Base-by-base conservation (phyloP, 371 early-diverging fungal genomes). In the Mucor indicus region DNA sequence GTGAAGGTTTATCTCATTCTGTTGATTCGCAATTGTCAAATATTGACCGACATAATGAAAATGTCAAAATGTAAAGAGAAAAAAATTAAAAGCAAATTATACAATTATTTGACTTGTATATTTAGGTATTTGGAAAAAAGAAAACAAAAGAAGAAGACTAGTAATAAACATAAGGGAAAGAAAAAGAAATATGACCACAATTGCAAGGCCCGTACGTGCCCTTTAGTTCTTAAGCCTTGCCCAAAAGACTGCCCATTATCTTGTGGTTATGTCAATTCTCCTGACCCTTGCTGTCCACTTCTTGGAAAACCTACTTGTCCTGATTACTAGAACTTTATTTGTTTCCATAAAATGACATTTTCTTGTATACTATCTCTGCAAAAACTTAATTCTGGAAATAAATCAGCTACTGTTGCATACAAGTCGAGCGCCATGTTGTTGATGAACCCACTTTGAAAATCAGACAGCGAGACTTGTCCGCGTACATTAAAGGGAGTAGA, bases 401-500 rank as follows among this genome's bases (percentile, higher is more conserved):
- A 17, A 22, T 40, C n/a, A 37, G 23, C 37, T 13, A 50, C 36
- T 5, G 43, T 7, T 20, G 5, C 10, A 27, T 10, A 87, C 30
- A 89, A 53, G 24, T 82, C 85, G 50, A 86, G 65, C 0, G 86
- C 84, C 38, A 84, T 76, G n/a, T 66, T 67, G 36, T 76, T 75
- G 50, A 87, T 87, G 42, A 89, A 89, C 3, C 69, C 74, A 11
- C 85, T 68, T 44, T 89, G 89, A 25, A 78, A 76, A 25, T 80
- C 77, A 33, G 74, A 68, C 46, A 77, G 64, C 29, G 71, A 56
- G 0, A 72, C 62, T 21, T 62, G 63, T 7, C 11, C 11, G 16
- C 81, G 64, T 35, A 83, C 79, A 40, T 77, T 75, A 19, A 76
- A 54, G 11, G 79, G 79, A 24, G 63, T 51, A 2, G 77, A 68